Percentiles rank a stretch among this genome's conserved stretches.
These are phyloP conservation scores for Lactarius vividus DNA, from an alignment of 768 basidiomycete species.

Conservation along the genomic window DNA sequence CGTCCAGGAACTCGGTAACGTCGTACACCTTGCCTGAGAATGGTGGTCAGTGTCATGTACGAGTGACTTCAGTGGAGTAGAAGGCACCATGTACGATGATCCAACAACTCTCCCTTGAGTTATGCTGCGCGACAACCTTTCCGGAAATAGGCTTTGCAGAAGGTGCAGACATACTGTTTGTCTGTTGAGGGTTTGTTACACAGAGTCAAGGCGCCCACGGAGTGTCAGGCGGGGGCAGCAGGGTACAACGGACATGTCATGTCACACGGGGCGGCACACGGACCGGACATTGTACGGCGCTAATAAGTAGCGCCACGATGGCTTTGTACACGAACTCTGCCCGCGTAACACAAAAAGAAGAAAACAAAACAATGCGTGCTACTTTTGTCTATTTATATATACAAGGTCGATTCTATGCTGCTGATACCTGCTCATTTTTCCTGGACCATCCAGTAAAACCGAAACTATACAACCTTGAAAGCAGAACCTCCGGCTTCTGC, in stretches of 20 bases:
- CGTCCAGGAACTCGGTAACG: constrained; percentile 42
- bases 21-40: constrained; percentile 43
- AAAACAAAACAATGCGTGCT: background rate
- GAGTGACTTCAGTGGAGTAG: background rate
- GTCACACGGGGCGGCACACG: too few species aligned
- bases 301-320: background rate
- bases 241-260: too few species aligned
- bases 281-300: background rate
- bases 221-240: background rate
- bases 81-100: constrained; percentile 27
- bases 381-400: background rate
- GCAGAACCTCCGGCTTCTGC: constrained; percentile 30
- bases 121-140: constrained; percentile 22
- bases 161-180: background rate
- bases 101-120: constrained; percentile 28
- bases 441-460: background rate
- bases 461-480: constrained; percentile 2
- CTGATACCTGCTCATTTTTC: background rate
- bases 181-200: background rate
- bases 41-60: background rate
- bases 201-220: constrained; percentile 1
- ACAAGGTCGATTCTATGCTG: background rate
- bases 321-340: too few species aligned
- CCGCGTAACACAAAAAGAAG: background rate
- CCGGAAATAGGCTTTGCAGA: constrained; percentile 19